Evolutionary conservation across 768 basidiomycete species (phyloP), one percentile per base, ranked within the genome.

Genomic region (Russula lepida): DNA sequence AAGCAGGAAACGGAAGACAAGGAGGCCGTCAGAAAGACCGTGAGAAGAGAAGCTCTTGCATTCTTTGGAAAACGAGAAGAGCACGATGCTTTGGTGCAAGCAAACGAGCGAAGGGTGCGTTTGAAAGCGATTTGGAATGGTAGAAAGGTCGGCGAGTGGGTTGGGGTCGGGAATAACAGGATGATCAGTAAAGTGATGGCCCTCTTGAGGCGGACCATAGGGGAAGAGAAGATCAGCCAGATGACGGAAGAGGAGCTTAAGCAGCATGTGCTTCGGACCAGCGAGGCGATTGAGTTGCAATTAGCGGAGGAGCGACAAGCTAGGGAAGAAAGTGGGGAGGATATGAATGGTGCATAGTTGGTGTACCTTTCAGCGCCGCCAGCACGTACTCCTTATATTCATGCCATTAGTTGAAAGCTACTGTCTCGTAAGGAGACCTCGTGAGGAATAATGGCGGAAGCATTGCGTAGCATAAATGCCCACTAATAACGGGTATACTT

Each of bases 161-260:
- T 80, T 3, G 75, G 75, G 43, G 21, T 4, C 4, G 63, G 83
- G 72, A 13, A 68, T 71, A 32, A 69, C 73, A 58, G 80, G 80
- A 77, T 71, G 44, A 75, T 84, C 27, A 79, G 83, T 65, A 67
- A 68, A 50, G 74, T 84, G 50, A 83, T 83, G 81, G 77, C 79
- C 35, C 71, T 70, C 46, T 77, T 85, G 37, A 74, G 82, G 43
- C 67, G 66, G 32, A 72, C 72, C 37, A 68, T 78, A 13, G 83
- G 82, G 3, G 78, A 81, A 21, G 74, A 74, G 23, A 77, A 74
- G 11, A 69, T 84, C 4, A 21, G 52, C 49, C 39, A 59, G 33
- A 65, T 66, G 63, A 65, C 60, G 27, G 65, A 66, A 41, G 65
- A 60, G 25, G 65, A 65, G 33, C 35, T 66, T 7, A 62, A 53